Evolutionary conservation across 345 rosid genomes (phyloP).

Genomic region (Mercurialis annua): DNA sequence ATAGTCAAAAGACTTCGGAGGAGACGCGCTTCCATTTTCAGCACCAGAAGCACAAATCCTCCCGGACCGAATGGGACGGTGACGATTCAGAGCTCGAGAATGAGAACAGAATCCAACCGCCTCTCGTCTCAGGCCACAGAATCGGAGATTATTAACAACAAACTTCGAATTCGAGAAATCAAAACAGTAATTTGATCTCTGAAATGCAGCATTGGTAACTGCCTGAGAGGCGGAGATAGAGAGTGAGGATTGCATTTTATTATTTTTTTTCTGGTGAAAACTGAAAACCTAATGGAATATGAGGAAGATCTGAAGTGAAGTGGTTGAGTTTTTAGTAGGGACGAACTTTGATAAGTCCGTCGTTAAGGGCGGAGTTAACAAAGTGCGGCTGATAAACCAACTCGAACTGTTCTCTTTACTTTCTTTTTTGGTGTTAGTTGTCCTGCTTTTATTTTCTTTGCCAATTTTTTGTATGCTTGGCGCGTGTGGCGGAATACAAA

Average conservation of each 20-base stretch:
- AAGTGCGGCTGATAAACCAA: constrained; percentile 54
- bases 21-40: constrained; percentile 64
- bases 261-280: not conserved
- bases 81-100: constrained; percentile 18
- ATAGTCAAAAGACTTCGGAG: constrained; percentile 71
- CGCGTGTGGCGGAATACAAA: no score
- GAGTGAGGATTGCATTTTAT: constrained; percentile 58
- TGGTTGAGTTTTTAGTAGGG: not conserved
- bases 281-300: constrained; percentile 10
- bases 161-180: constrained; percentile 35
- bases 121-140: constrained; percentile 77
- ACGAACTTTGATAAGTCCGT: constrained; percentile 45
- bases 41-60: constrained; percentile 39
- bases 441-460: constrained; percentile 9
- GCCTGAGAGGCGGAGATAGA: constrained; percentile 46
- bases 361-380: constrained; percentile 53
- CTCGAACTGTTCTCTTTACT: no score
- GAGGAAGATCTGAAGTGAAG: constrained; percentile 8
- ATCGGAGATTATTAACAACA: constrained; percentile 51
- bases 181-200: constrained; percentile 32
- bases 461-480: constrained; percentile 8
- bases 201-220: constrained; percentile 16
- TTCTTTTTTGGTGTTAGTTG: not conserved
- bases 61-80: constrained; percentile 19
- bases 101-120: constrained; percentile 40